Evolutionary conservation across 2,329 filamentous ascomycete genomes (phyloP).

Genomic region (Decorospora gaudefroyi): DNA sequence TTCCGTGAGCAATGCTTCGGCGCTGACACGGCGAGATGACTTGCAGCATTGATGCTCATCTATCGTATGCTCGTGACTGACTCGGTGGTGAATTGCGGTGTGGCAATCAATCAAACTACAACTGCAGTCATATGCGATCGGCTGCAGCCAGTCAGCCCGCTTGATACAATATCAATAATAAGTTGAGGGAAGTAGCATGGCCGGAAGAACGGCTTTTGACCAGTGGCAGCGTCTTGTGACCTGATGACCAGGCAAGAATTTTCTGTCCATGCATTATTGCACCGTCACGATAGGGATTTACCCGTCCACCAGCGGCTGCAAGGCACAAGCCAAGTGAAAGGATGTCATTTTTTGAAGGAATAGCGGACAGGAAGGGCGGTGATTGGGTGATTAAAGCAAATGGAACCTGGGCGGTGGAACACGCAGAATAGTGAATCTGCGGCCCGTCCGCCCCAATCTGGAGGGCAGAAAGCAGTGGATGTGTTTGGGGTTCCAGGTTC

Average conservation of each 20-base stretch:
- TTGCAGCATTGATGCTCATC: slow-evolving; percentile 30
- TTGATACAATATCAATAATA: slow-evolving; percentile 23
- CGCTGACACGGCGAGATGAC: slow-evolving; percentile 19
- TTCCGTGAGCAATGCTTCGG: slow-evolving; percentile 8
- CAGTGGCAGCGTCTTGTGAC: slow-evolving; percentile 42
- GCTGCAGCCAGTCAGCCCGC: slow-evolving; percentile 31
- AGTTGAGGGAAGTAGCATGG: slow-evolving; percentile 21
- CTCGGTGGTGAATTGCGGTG: slow-evolving; percentile 34
- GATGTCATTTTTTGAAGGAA: slow-evolving; percentile 14
- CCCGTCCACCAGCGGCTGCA: slow-evolving; percentile 38
- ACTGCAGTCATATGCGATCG: slow-evolving; percentile 33
- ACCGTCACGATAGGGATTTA: slow-evolving; percentile 38
- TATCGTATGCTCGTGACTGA: slow-evolving; percentile 31
- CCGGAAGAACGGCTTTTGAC: slow-evolving; percentile 31
- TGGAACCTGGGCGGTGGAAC: slow-evolving; percentile 31
- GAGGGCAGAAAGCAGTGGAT: slow-evolving; percentile 10
- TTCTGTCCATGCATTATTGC: slow-evolving; percentile 25
- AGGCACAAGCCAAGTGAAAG: slow-evolving; percentile 37
- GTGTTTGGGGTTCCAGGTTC: slow-evolving; percentile 21
- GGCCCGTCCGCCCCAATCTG: slow-evolving; percentile 33
- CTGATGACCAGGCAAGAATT: slow-evolving; percentile 36
- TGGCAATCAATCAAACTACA: slow-evolving; percentile 46
- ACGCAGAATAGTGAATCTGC: slow-evolving; percentile 30
- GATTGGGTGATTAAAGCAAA: slow-evolving; percentile 32
- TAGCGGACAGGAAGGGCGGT: slow-evolving; percentile 14